A percentile compares a stretch with the other conserved stretches of the same genome.
These are phyloP conservation scores for Tympanopsis confertula DNA, from an alignment of 2,329 filamentous ascomycete species.

Conservation along the genomic window DNA sequence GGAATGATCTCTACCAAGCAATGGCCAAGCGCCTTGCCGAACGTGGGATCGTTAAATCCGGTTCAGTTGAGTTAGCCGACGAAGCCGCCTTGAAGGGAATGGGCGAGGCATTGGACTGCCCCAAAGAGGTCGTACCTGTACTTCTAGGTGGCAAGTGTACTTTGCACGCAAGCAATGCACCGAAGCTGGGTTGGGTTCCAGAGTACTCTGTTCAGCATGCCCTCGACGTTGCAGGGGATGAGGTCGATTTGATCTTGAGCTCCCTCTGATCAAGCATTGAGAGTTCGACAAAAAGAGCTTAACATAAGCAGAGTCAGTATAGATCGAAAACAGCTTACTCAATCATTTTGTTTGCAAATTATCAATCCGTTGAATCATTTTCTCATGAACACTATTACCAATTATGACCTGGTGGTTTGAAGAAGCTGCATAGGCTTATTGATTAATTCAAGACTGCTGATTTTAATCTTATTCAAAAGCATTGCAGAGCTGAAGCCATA, in stretches of 20 bases:
- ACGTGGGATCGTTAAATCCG: constrained; percentile 23
- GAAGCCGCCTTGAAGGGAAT: constrained; percentile 23
- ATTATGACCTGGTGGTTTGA: too few relatives aligned
- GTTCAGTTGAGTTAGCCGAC: constrained; percentile 20
- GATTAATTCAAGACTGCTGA: too few relatives aligned
- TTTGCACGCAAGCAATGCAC: constrained; percentile 27
- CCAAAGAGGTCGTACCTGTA: constrained; percentile 22
- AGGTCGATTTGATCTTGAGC: constrained; percentile 29
- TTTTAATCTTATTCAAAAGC: too few relatives aligned
- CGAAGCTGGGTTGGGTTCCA: constrained; percentile 31
- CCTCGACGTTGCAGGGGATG: constrained; percentile 28
- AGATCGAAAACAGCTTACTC: too few relatives aligned
- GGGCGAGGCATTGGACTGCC: constrained; percentile 21
- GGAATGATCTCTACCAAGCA: constrained; percentile 35
- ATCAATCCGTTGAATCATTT: too few relatives aligned
- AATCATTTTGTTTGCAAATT: too few relatives aligned
- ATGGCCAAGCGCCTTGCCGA: constrained; percentile 28
- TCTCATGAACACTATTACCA: too few relatives aligned
- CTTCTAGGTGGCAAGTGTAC: constrained; percentile 28
- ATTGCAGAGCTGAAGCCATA: too few relatives aligned
- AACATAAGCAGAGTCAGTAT: too few relatives aligned
- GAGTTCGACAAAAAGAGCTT: too few relatives aligned
- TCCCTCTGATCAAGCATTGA: too few relatives aligned
- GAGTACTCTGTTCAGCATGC: constrained; percentile 29
- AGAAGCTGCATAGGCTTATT: too few relatives aligned